Evolutionary conservation across 441 rosid species (phyloP).

Genomic region (Adansonia grandidieri): DNA sequence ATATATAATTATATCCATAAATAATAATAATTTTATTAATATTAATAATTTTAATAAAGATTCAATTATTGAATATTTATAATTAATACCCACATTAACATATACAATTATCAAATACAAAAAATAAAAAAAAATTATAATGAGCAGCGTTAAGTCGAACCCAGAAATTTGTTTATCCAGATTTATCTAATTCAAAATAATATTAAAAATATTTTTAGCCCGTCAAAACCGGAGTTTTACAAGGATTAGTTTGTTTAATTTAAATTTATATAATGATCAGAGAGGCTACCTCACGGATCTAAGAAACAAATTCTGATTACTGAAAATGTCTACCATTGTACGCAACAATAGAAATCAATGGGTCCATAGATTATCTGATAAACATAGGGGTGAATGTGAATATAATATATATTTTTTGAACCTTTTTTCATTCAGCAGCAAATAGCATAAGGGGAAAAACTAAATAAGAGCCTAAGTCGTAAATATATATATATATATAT

Average conservation of each 20-base stretch:
- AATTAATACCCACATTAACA: too few relatives aligned
- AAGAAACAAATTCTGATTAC: conserved; percentile 8
- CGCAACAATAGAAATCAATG: conserved; percentile 9
- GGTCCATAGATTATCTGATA: background rate
- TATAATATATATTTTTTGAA: background rate
- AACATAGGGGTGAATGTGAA: background rate
- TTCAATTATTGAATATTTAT: too few relatives aligned
- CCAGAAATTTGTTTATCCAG: too few relatives aligned
- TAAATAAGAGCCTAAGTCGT: conserved; percentile 12
- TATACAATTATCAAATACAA: too few relatives aligned
- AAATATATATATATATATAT: background rate
- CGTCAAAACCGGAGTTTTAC: background rate
- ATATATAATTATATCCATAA: too few relatives aligned
- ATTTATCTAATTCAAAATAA: too few relatives aligned
- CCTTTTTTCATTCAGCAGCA: background rate
- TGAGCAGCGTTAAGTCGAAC: too few relatives aligned
- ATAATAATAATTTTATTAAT: too few relatives aligned
- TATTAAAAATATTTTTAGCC: too few relatives aligned
- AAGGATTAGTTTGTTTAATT: background rate
- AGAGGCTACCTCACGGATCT: conserved; percentile 10
- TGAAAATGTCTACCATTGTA: background rate
- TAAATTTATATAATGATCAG: background rate
- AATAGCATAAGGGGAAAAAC: conserved; percentile 1
- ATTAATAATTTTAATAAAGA: too few relatives aligned
- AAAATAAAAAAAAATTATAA: too few relatives aligned